Evolutionary conservation across 352 stramenopile genomes (phyloP).

Genomic region (Thraustochytrium sp.): DNA sequence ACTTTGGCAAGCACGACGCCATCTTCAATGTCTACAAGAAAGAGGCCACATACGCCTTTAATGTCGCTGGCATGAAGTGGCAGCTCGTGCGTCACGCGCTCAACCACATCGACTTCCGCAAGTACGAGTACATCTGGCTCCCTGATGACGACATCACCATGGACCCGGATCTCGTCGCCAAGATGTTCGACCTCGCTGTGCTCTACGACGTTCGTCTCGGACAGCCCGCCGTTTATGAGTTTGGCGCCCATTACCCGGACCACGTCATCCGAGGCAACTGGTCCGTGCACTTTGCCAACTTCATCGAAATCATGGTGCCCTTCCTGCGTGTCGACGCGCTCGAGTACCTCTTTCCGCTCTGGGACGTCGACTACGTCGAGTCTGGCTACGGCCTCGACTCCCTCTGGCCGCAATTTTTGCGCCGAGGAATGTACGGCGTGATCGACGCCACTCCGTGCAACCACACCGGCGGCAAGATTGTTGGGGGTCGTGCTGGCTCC

Average conservation of each 20-base stretch:
- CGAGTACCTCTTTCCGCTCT: neutral
- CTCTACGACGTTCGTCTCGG: neutral
- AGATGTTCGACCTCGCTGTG: conserved; percentile 26
- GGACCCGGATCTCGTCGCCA: conserved; percentile 9
- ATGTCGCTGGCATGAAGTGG: conserved; percentile 23
- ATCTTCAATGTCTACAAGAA: neutral
- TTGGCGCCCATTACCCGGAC: neutral
- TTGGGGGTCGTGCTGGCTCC: neutral
- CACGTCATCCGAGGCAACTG: neutral
- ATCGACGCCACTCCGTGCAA: conserved; percentile 23
- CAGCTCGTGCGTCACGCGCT: conserved; percentile 23
- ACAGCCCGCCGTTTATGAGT: neutral
- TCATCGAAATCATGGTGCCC: conserved; percentile 22
- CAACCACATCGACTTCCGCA: neutral
- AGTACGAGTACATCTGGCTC: conserved; percentile 36
- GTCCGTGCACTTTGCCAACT: conserved; percentile 18
- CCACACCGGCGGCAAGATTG: conserved; percentile 11
- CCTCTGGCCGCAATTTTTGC: conserved; percentile 8
- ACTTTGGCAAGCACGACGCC: neutral
- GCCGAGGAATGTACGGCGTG: neutral
- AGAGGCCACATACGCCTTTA: neutral
- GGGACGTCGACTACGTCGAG: neutral
- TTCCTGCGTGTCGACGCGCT: neutral
- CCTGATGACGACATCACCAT: conserved; percentile 34
- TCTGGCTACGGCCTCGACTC: conserved; percentile 14